Evolutionary conservation across 2,329 filamentous ascomycete species (phyloP), one percentile per base, ranked within the genome.

Genomic region (Lasiodiplodia citricola): DNA sequence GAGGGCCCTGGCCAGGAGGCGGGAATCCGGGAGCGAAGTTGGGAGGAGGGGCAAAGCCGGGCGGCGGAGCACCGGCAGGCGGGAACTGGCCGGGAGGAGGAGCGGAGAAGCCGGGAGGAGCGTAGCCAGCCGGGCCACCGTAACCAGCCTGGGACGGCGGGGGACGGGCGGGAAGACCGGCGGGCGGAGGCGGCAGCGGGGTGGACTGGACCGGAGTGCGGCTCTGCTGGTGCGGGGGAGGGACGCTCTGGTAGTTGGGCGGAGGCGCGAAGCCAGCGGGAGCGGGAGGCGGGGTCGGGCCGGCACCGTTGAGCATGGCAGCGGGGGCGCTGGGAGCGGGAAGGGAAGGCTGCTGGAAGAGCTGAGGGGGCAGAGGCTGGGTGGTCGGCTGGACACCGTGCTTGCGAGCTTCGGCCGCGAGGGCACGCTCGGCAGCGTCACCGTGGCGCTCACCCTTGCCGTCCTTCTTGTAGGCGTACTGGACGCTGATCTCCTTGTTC

Each of bases 391-490:
- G 88, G 70, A 99, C 92, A 75, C 97, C 97, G 80, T 97, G 93
- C 78, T 94, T 95, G 82, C 95, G 95, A 68, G 94, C 96, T 81
- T 97, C 92, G 35, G 92, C 90, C 37, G 96, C 96, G 57, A 99
- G 88, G 84, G 93, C 92, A 76, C 96, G 87, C 82, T 99, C 96
- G 37, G 96, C 96, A 74, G 94, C 88, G 79, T 99, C 96, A 75
- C 96, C 96, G 78, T 99, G 96, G 69, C 96, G 87, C 83, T 98
- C 95, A 74, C 95, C 95, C 83, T 97, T 97, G 73, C 96, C 96
- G 76, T 99, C 96, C 82, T 98, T 98, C 86, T 99, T 99, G 87
- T 97, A 98, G 50, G 96, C 96, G 80, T 98, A 99, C 81, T 98
- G 95, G 55, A 99, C 96, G 2, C 92, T 92, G 74, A 98, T 91